Base-by-base conservation (phyloP, 1,284 basidiomycete genomes). In the Termitomyces sp. region DNA sequence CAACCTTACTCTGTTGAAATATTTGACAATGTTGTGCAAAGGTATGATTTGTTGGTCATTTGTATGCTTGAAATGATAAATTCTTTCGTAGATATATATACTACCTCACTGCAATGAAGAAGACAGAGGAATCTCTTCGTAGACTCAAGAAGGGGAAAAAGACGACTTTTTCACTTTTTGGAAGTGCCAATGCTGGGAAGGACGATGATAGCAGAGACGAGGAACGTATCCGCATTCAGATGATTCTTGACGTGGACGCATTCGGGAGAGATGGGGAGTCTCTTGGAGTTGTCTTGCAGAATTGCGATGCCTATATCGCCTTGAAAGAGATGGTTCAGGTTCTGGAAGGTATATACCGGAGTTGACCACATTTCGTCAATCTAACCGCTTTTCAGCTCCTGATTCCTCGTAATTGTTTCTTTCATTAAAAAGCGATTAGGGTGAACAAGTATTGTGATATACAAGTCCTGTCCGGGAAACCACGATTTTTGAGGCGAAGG, bases 121-220 rank as follows among this genome's bases (percentile, higher is more conserved):
- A 95, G 72, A 91, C 90, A 1, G 92, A 97, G 62, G 92, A 95
- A 62, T 87, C 91, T 6, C 72, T 97, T 30, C 76, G 86, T 19
- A 81, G 89, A 40, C 77, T 95, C 59, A 92, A 93, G 64, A 94
- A 91, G 67, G 87, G 87, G 37, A 90, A 91, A 63, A 91, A 88
- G 60, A 73, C 82, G 0, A 77, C 86, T 0, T 90, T 93, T 66
- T 88, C 89, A 1, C 72, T 93, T 24, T 95, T 96, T 63, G 76
- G 83, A 34, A 75, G 72, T 44, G 62, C 72, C 1, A 66, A 64
- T 48, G 49, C 70, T 10, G 68, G 68, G 33, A 75, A 76, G 46
- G 84, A 86, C 16, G 84, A 86, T 31, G 88, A 90, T 50, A 79
- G 77, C 2, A 77, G 77, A 37, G 91, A 91, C 56, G 88, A 92